Evolutionary conservation across 2,329 filamentous ascomycete genomes (phyloP), one percentile per base, ranked within the genome.

Genomic region (Nothophoma quercina): DNA sequence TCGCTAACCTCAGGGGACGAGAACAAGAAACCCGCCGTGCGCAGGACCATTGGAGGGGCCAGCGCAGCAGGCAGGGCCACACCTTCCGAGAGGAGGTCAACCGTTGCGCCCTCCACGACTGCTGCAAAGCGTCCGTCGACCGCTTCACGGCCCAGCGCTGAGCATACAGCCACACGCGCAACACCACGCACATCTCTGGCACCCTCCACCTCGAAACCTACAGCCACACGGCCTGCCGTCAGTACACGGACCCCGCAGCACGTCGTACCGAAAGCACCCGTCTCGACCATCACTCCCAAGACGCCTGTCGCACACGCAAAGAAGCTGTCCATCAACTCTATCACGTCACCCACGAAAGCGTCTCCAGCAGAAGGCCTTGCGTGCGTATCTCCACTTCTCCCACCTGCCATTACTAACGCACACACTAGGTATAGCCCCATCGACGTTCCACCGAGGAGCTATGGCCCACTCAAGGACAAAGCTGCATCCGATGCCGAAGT

Each of bases 1-100:
- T 71, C 71, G 13, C 52, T 74, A 25, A 71, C 70, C 5, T 73
- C 71, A 4, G 71, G 70, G 1, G 71, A 74, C 33, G 71, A 74
- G 61, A 72, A 68, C 58, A 72, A 63, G 63, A 70, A 66, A 52
- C 59, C 68, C 3, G 29, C 67, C 7, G 60, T 58, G 36, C 69
- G 69, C 40, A 56, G 68, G 43, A 67, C 65, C 25, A 57, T 68
- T 4, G 54, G 60, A 21, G 35, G 60, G 2, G 49, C 68, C 2
- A 28, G 50, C 22, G 46, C 63, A 5, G 55, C 64, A 16, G 57
- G 66, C 7, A 57, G 64, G 33, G 42, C 68, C 2, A 70, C 69
- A 5, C 65, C 69, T 5, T 55, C 62, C 3, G 51, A 55, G 18
- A 56, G 51, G 36, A 41, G 61, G 18, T 50, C 52, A 8, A 58